These are phyloP conservation scores for Vitis hybrid DNA, from an alignment of 177 flowering plant genomes.

Conservation along the genomic window DNA sequence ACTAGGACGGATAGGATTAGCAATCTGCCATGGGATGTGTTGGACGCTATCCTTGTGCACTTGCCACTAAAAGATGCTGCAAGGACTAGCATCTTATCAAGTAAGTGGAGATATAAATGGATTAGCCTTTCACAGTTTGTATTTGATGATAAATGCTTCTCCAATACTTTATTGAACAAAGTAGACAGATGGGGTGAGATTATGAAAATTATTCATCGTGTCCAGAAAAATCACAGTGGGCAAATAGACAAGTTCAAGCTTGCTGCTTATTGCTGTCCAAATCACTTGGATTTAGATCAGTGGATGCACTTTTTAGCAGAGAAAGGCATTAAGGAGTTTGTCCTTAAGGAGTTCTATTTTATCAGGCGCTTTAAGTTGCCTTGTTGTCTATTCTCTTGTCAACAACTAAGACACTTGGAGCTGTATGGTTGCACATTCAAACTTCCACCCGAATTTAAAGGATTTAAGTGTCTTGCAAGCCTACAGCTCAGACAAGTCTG, in stretches of 20 bases:
- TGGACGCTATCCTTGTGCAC: constrained; percentile 10
- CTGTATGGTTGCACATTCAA: constrained; percentile 7
- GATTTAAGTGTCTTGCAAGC: constrained; percentile 10
- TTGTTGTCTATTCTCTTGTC: background rate
- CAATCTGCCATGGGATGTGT: constrained; percentile 12
- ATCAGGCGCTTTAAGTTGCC: constrained; percentile 12
- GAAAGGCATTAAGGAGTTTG: constrained; percentile 14
- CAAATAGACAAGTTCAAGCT: constrained; percentile 10
- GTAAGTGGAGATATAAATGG: constrained; percentile 19
- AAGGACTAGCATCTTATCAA: constrained; percentile 17
- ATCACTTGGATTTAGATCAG: constrained; percentile 7
- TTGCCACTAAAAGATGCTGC: constrained; percentile 10
- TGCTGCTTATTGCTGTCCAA: constrained; percentile 14
- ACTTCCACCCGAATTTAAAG: constrained; percentile 6
- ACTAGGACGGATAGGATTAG: constrained; percentile 11
- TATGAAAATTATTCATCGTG: constrained; percentile 6
- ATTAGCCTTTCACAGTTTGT: constrained; percentile 8
- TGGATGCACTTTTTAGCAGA: constrained; percentile 7
- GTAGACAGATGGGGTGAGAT: constrained; percentile 6
- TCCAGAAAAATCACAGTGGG: constrained; percentile 4
- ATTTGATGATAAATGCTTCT: constrained; percentile 12
- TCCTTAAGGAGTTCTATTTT: constrained; percentile 4
- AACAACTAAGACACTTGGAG: constrained; percentile 11
- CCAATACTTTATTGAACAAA: background rate
- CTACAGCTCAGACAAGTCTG: constrained; percentile 6